phyloP scores from a whole-genome alignment of 1,284 basidiomycete genomes.

The Ceratobasidium papillatum region DNA sequence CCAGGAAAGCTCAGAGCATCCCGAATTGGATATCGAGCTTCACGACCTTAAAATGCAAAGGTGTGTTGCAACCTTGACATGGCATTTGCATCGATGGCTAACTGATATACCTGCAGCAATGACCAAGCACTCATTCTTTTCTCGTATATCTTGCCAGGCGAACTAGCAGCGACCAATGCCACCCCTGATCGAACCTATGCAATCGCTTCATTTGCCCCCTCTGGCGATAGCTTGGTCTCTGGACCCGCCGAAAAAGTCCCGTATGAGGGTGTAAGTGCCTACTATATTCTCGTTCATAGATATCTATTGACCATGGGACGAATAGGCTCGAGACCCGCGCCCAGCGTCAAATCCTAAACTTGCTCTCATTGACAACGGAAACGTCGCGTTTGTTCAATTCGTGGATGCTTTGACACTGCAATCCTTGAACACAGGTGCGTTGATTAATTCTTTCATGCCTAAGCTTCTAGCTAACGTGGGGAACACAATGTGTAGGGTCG shows the following conservation, averaged over 20 bases:
- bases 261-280: slow-evolving; percentile 71
- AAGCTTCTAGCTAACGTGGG: background rate
- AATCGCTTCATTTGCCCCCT: slow-evolving; percentile 57
- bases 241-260: slow-evolving; percentile 66
- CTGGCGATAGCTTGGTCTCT: slow-evolving; percentile 58
- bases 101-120: slow-evolving; percentile 53
- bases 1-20: slow-evolving; percentile 31
- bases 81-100: background rate
- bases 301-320: slow-evolving; percentile 48
- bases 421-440: slow-evolving; percentile 36
- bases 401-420: slow-evolving; percentile 68
- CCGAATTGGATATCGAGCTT: slow-evolving; percentile 67
- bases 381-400: slow-evolving; percentile 70
- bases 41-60: slow-evolving; percentile 37
- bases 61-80: background rate
- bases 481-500: slow-evolving; percentile 59
- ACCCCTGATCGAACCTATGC: slow-evolving; percentile 69
- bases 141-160: slow-evolving; percentile 64
- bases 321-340: slow-evolving; percentile 51
- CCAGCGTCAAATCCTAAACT: slow-evolving; percentile 71
- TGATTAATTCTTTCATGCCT: background rate
- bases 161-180: slow-evolving; percentile 53
- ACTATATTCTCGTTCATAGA: background rate
- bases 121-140: slow-evolving; percentile 67
- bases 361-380: slow-evolving; percentile 64